Evolutionary conservation across 1,284 basidiomycete species (phyloP).

Genomic region (Sporisorium sorghi): DNA sequence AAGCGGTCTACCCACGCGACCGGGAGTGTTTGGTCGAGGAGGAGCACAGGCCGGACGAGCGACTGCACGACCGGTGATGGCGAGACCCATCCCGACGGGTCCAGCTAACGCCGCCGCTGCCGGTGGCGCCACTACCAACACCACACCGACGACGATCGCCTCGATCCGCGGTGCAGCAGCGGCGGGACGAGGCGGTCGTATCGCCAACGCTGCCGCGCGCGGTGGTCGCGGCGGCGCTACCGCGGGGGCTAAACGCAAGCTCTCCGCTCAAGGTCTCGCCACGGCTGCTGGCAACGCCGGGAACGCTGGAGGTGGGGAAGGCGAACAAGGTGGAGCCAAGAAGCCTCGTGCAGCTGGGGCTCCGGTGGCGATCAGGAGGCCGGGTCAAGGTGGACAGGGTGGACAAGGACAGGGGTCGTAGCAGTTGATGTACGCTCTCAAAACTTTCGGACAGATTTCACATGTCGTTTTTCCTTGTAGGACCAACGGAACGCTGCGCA

Average conservation of each 20-base stretch:
- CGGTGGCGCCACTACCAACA: background rate
- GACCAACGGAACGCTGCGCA: background rate
- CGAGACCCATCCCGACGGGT: conserved; percentile 34
- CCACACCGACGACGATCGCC: conserved; percentile 25
- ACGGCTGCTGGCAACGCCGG: conserved; percentile 11
- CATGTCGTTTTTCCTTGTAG: background rate
- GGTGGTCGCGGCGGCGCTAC: conserved; percentile 33
- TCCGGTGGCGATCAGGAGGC: conserved; percentile 21
- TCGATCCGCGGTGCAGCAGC: conserved; percentile 50
- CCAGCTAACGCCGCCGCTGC: conserved; percentile 16
- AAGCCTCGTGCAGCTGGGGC: conserved; percentile 42
- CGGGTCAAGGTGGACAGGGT: conserved; percentile 14
- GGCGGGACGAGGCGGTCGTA: conserved; percentile 31
- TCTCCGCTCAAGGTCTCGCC: conserved; percentile 37
- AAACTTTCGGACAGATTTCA: background rate
- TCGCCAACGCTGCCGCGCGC: conserved; percentile 34
- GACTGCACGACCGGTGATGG: conserved; percentile 13
- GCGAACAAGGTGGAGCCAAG: conserved; percentile 30
- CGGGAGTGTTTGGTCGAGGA: conserved; percentile 46
- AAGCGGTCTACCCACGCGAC: conserved; percentile 19
- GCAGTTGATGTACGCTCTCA: background rate
- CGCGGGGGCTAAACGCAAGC: conserved; percentile 44
- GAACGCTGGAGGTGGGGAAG: background rate
- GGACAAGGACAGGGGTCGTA: conserved; percentile 6
- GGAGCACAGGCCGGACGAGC: conserved; percentile 38